Percentiles rank a stretch among this genome's conserved stretches.
phyloP scores from a whole-genome alignment of 768 basidiomycete genomes.

The Boletus edulis region DNA sequence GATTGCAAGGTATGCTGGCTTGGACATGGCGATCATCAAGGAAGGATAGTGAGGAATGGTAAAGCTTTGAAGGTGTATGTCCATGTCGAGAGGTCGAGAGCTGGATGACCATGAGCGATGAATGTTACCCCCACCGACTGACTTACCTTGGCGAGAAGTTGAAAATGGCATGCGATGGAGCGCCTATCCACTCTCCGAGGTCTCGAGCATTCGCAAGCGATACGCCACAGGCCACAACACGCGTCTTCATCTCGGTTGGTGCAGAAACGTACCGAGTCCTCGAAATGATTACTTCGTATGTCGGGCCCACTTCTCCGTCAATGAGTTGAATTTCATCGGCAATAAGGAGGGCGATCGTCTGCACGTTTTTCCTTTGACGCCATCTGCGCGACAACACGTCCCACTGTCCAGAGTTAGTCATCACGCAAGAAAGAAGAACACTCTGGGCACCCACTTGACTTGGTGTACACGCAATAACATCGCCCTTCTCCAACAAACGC shows the following conservation, averaged over 20 bases:
- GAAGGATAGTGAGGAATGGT: too few species aligned
- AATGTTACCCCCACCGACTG: not conserved
- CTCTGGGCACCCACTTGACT: slow-evolving; percentile 61
- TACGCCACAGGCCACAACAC: slow-evolving; percentile 29
- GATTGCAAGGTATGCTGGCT: too few species aligned
- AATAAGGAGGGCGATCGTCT: slow-evolving; percentile 88
- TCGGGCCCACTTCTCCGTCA: slow-evolving; percentile 36
- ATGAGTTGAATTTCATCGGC: slow-evolving; percentile 95
- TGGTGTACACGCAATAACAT: slow-evolving; percentile 27
- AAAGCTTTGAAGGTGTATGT: too few species aligned
- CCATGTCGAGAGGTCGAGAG: too few species aligned
- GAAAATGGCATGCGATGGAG: slow-evolving; percentile 75
- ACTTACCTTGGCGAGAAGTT: slow-evolving; percentile 90
- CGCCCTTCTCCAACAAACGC: too few species aligned
- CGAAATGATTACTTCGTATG: slow-evolving; percentile 94
- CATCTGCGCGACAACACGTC: too few species aligned
- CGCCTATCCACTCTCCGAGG: too few species aligned
- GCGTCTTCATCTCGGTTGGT: slow-evolving; percentile 87
- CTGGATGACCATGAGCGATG: slow-evolving; percentile 6
- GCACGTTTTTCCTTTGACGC: slow-evolving; percentile 42
- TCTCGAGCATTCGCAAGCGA: too few species aligned
- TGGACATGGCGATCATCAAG: too few species aligned
- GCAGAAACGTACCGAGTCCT: slow-evolving; percentile 95
- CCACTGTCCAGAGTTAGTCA: slow-evolving; percentile 25
- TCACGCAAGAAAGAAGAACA: too few species aligned